Evolutionary conservation across 2,329 filamentous ascomycete species (phyloP), one percentile per base, ranked within the genome.

Genomic region (Sclerotinia minor): DNA sequence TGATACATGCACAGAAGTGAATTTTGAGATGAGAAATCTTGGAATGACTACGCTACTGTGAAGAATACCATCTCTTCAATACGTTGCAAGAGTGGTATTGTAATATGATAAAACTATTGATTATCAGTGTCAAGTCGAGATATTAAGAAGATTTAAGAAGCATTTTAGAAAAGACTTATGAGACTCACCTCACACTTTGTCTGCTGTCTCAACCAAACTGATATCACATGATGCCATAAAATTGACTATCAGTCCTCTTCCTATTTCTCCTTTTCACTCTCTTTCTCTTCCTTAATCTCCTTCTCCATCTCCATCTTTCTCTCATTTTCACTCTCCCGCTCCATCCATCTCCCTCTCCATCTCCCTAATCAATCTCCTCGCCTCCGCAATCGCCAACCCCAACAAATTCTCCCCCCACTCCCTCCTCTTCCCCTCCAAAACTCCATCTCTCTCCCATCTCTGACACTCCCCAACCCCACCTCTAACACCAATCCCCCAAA

Each of bases 361-460:
- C 50, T 55, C 35, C 19, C 61, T 55, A 21, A 65, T 55, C 50
- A 35, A 47, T 21, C 21, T 44, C 24, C 63, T 65, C 26, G 50
- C 63, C 26, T 65, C 38, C 50, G 29, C 38, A 17, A 55, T 53
- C 17, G 60, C 60, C 17, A 19, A 50, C 1, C 60, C 60, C 15
- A 49, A 53, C 5, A 64, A 26, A 64, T 64, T 64, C 24, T 29
- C 21, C 7, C 38, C 61, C 50, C 61, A 55, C 7, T 11, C 29
- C 21, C 38, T 53, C n/a, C 21, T 47, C 15, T 35, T 26, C 21
- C 21, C 26, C 41, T 35, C 13, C 13, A 65, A 45, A 13, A 11
- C 17, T 5, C 63, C 52, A 29, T 65, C 15, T 2, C 50, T 64
- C 19, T 24, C 50, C 26, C 21, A 9, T 13, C 35, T 64, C 11